Conservation (phyloP, 441 rosid genomes). For the Populus hybrid region DNA sequence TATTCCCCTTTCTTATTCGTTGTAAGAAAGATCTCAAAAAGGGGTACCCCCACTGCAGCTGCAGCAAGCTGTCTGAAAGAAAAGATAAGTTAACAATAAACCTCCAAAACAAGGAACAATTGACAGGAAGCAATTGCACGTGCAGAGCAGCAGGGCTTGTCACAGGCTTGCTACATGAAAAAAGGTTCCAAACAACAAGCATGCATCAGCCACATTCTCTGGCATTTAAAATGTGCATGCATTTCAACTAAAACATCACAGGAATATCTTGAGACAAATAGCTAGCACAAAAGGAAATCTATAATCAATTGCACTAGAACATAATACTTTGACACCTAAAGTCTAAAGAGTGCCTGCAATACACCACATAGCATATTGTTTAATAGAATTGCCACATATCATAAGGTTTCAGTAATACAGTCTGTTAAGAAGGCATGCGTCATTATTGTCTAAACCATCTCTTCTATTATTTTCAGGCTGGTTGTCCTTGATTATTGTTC, state of each 20-base stretch:
- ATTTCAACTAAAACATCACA: background rate
- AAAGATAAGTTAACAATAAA: constrained; percentile 13
- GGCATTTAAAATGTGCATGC: background rate
- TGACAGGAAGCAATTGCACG: background rate
- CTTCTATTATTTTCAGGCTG: background rate
- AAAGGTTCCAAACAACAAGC: background rate
- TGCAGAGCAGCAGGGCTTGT: background rate
- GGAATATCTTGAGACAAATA: background rate
- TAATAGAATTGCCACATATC: background rate
- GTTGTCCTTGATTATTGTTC: background rate
- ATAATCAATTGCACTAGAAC: background rate
- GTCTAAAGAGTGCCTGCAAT: background rate
- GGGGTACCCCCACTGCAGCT: constrained; percentile 67
- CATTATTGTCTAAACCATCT: background rate
- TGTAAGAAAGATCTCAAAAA: constrained; percentile 85
- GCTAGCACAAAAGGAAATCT: background rate
- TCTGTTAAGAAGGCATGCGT: background rate
- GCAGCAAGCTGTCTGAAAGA: constrained; percentile 77
- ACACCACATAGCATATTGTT: background rate
- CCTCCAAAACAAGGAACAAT: background rate
- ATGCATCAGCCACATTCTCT: background rate
- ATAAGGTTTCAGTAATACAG: background rate
- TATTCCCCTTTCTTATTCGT: constrained; percentile 68
- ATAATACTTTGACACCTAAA: background rate
- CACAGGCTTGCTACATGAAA: background rate